Conservation (phyloP, 208 protist species). For the Strigomonas galati region DNA sequence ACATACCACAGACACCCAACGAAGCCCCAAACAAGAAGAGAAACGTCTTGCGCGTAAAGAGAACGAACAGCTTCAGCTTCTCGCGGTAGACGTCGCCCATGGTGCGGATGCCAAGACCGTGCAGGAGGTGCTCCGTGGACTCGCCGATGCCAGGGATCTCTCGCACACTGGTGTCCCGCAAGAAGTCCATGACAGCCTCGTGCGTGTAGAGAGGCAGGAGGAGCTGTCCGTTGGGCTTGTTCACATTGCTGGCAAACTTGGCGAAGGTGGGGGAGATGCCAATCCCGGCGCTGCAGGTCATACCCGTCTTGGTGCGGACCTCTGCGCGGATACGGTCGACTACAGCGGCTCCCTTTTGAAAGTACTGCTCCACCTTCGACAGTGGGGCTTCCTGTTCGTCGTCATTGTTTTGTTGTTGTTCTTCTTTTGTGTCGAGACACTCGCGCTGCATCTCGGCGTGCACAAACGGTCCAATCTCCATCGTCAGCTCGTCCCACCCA, state of each 20-base stretch:
- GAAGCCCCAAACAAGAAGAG: constrained; percentile 47
- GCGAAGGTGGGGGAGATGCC: constrained; percentile 68
- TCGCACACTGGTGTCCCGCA: constrained; percentile 37
- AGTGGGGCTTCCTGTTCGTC: not conserved
- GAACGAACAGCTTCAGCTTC: constrained; percentile 42
- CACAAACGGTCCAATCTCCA: constrained; percentile 59
- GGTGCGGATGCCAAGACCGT: constrained; percentile 42
- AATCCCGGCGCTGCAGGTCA: constrained; percentile 82
- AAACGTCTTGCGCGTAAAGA: constrained; percentile 67
- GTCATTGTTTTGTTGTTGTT: not conserved
- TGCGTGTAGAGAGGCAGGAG: constrained; percentile 38
- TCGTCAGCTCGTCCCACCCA: constrained; percentile 73
- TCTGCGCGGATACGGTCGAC: constrained; percentile 43
- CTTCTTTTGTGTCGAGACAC: not conserved
- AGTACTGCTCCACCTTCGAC: constrained; percentile 12
- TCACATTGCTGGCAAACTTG: constrained; percentile 88
- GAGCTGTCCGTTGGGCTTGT: constrained; percentile 93
- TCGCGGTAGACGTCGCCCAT: constrained; percentile 56
- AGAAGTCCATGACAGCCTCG: constrained; percentile 50
- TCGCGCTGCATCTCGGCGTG: not conserved
- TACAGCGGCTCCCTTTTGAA: constrained; percentile 38
- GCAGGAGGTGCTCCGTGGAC: constrained; percentile 40
- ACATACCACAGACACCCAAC: constrained; percentile 48
- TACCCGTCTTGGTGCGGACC: constrained; percentile 38
- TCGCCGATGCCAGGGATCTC: constrained; percentile 67